phyloP scores from a whole-genome alignment of 2,329 filamentous ascomycete genomes.

The Alternaria brassicae region DNA sequence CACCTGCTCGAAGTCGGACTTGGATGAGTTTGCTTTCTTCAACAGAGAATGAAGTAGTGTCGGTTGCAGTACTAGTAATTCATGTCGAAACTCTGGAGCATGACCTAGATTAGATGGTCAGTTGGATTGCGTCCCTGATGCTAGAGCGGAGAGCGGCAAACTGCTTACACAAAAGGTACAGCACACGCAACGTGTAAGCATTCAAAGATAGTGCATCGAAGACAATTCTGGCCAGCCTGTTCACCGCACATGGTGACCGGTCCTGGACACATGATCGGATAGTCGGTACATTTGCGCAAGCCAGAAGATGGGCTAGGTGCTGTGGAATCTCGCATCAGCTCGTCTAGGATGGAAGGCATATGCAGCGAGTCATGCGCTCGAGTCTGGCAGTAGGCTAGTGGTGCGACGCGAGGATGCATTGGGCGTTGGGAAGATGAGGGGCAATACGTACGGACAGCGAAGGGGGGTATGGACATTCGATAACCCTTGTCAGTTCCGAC shows the following conservation, averaged over 20 bases:
- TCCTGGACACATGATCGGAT: conserved; percentile 56
- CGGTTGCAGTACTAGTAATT: conserved; percentile 41
- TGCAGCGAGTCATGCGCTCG: conserved; percentile 31
- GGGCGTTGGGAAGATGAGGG: conserved; percentile 14
- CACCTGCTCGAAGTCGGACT: conserved; percentile 42
- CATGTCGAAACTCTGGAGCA: conserved; percentile 41
- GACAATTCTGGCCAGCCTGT: conserved; percentile 52
- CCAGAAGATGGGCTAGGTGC: conserved; percentile 49
- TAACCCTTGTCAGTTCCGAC: conserved; percentile 56
- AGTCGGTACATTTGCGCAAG: conserved; percentile 39
- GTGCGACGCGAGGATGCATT: conserved; percentile 20
- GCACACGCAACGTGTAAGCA: conserved; percentile 58
- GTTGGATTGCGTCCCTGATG: conserved; percentile 2
- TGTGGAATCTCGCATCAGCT: conserved; percentile 38
- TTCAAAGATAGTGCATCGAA: conserved; percentile 60
- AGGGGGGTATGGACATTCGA: conserved; percentile 59
- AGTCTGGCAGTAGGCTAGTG: not conserved
- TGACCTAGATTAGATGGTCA: conserved; percentile 36
- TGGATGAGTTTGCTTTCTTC: conserved; percentile 41
- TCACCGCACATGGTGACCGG: conserved; percentile 59
- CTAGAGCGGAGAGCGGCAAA: conserved; percentile 1
- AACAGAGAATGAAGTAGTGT: conserved; percentile 44
- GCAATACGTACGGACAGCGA: conserved; percentile 56
- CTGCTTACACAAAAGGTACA: conserved; percentile 57
- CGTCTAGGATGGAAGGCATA: conserved; percentile 20